Evolutionary conservation across 352 stramenopile species (phyloP).

Genomic region (Pythium folliculosum): DNA sequence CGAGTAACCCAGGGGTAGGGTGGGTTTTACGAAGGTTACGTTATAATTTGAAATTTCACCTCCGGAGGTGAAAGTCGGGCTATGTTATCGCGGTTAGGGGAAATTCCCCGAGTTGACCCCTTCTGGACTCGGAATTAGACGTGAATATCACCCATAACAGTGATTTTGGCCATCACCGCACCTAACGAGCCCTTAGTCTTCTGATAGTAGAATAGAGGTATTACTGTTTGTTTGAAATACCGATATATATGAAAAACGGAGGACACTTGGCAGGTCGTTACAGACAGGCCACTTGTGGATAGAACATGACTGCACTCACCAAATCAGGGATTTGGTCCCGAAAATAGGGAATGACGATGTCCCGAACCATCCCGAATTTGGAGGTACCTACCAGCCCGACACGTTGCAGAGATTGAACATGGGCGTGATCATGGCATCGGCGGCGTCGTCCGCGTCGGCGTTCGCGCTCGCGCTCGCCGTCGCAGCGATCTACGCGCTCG

Average conservation of each 20-base stretch:
- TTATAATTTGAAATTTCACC: too few relatives aligned
- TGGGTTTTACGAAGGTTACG: too few relatives aligned
- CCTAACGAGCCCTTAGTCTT: too few relatives aligned
- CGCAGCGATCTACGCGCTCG: conserved; percentile 26
- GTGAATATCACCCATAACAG: too few relatives aligned
- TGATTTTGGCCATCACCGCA: too few relatives aligned
- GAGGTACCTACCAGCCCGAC: too few relatives aligned
- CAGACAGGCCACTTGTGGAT: not conserved
- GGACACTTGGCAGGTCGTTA: not conserved
- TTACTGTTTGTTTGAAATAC: not conserved
- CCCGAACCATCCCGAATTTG: conserved; percentile 11
- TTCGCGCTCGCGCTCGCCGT: conserved; percentile 26
- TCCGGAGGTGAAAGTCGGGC: too few relatives aligned
- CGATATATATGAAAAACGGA: not conserved
- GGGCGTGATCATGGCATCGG: not conserved
- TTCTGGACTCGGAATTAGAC: too few relatives aligned
- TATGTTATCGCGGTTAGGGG: too few relatives aligned
- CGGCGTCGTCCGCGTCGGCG: not conserved
- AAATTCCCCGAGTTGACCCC: too few relatives aligned
- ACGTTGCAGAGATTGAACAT: not conserved
- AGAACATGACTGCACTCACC: not conserved
- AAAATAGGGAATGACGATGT: not conserved
- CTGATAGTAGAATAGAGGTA: too few relatives aligned
- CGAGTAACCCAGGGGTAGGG: too few relatives aligned
- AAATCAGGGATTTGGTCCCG: not conserved